Evolutionary conservation across 2,329 filamentous ascomycete species (phyloP).

Genomic region (Teratosphaeriaceae sp.): DNA sequence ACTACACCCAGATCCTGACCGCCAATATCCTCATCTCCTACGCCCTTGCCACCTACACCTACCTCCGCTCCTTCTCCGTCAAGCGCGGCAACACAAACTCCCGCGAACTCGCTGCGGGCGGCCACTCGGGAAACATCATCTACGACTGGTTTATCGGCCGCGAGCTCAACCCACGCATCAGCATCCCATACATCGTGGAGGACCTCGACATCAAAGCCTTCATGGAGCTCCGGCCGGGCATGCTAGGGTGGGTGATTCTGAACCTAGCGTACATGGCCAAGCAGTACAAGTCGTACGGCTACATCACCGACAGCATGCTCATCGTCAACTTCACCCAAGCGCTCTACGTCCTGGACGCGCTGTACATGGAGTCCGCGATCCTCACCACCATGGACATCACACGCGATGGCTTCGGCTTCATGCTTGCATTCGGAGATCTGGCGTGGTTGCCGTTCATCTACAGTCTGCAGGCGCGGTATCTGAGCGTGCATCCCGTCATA

Average conservation of each 20-base stretch:
- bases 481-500: slow-evolving; percentile 72
- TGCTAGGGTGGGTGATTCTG: slow-evolving; percentile 82
- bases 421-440: slow-evolving; percentile 88
- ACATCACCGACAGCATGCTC: slow-evolving; percentile 77
- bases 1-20: slow-evolving; percentile 80
- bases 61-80: slow-evolving; percentile 74
- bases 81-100: slow-evolving; percentile 64
- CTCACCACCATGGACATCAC: slow-evolving; percentile 93
- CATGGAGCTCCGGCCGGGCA: slow-evolving; percentile 83
- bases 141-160: slow-evolving; percentile 98
- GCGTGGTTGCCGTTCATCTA: slow-evolving; percentile 92
- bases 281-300: slow-evolving; percentile 80
- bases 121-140: slow-evolving; percentile 73
- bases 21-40: slow-evolving; percentile 74
- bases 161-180: slow-evolving; percentile 83
- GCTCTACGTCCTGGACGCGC: slow-evolving; percentile 76
- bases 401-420: slow-evolving; percentile 88
- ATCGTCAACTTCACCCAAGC: slow-evolving; percentile 71
- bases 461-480: slow-evolving; percentile 75
- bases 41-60: slow-evolving; percentile 67
- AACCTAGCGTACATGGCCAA: slow-evolving; percentile 79
- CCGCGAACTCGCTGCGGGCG: slow-evolving; percentile 75
- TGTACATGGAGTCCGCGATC: slow-evolving; percentile 82
- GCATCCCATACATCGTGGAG: slow-evolving; percentile 64
- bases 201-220: slow-evolving; percentile 87